Evolutionary conservation across 768 basidiomycete genomes (phyloP).

Genomic region (Leccinum barrowsii): DNA sequence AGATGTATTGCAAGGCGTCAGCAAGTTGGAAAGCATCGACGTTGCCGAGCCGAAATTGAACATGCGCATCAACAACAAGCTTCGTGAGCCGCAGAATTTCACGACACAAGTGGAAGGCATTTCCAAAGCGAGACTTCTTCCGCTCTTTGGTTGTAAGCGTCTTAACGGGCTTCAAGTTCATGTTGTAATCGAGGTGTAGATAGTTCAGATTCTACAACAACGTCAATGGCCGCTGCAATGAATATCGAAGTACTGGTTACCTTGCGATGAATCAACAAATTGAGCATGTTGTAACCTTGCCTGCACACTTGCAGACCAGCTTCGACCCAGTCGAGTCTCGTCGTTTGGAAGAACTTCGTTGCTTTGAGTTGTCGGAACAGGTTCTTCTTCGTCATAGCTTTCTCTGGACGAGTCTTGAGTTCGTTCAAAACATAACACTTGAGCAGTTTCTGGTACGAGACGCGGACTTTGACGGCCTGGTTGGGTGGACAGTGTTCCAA

Average conservation of each 20-base stretch:
- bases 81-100: slow-evolving; percentile 98
- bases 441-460: slow-evolving; percentile 96
- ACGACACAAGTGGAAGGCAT: slow-evolving; percentile 96
- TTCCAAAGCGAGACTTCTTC: slow-evolving; percentile 99
- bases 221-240: not conserved
- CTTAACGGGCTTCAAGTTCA: slow-evolving; percentile 97
- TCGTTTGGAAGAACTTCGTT: slow-evolving; percentile 99
- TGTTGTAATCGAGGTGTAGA: slow-evolving; percentile 94
- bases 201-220: slow-evolving; percentile 76
- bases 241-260: slow-evolving; percentile 31
- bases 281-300: slow-evolving; percentile 99
- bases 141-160: slow-evolving; percentile 99
- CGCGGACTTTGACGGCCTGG: slow-evolving; percentile 96
- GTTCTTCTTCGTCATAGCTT: slow-evolving; percentile 98
- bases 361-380: slow-evolving; percentile 93
- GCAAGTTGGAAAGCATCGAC: slow-evolving; percentile 99
- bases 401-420: slow-evolving; percentile 82
- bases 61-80: slow-evolving; percentile 97
- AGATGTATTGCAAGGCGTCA: slow-evolving; percentile 97
- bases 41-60: slow-evolving; percentile 97
- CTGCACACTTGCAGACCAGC: slow-evolving; percentile 97
- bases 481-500: slow-evolving; percentile 96
- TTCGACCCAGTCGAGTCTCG: slow-evolving; percentile 97
- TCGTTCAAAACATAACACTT: slow-evolving; percentile 97
- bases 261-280: slow-evolving; percentile 98